Base-by-base conservation (phyloP, 768 basidiomycete species). In the Trametes cingulata region DNA sequence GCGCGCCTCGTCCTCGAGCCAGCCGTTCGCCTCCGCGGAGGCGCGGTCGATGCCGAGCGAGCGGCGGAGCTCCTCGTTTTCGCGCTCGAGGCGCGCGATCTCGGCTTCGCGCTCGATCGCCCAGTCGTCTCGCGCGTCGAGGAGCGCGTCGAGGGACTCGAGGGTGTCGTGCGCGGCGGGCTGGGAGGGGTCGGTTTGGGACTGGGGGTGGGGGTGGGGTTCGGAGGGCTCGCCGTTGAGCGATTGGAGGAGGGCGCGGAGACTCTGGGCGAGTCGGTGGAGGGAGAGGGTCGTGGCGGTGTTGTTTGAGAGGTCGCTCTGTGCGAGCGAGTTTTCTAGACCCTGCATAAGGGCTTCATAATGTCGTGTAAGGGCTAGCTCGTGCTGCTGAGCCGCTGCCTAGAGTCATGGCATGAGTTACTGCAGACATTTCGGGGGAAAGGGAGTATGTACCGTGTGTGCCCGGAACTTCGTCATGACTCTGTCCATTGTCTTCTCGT, bases 401-500 rank as follows among this genome's bases (percentile, higher is more conserved):
- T 98, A 43, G 3, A n/a, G 6, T 10, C 22, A 5, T 3, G 48
- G 46, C 29, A 19, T 53, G 27, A 27, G 43, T 35, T 48, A 35
- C n/a, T 33, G 60, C 53, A 62, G 49, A 55, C 35, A n/a, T n/a
- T n/a, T n/a, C n/a, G 42, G 42, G 52, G 45, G 60, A 5, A 14
- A 35, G 14, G 27, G 22, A 47, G 47, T 19, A 81, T 92, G 68
- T 68, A 96, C 95, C 13, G 93, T 87, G 69, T 98, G 90, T 59
- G 87, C 88, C 60, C 95, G 83, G 72, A 98, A 98, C 75, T 98
- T 98, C 52, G 86, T 77, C 97, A 99, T 98, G 71, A 98, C 91
- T 27, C 87, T 95, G 67, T 98, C 95, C 79, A 99, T 82, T 3
- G 95, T 97, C 54, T 80, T 79, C 72, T 98, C 95, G 71, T 98